Evolutionary conservation across 192 early-diverging fungal species (phyloP).

Genomic region (Podila epigama): DNA sequence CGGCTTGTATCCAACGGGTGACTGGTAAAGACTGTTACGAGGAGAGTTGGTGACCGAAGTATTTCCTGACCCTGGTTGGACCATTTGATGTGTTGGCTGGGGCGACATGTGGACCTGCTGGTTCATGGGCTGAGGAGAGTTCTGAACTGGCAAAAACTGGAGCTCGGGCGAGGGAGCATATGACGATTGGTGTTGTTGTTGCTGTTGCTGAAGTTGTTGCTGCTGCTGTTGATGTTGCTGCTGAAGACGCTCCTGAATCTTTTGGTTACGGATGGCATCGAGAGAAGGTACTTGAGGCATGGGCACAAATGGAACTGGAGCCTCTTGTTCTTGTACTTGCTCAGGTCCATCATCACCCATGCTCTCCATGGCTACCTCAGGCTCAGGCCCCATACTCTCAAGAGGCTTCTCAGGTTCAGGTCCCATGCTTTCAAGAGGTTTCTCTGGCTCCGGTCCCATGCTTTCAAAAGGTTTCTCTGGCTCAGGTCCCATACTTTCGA

Average conservation of each 20-base stretch:
- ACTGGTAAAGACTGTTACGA: slow-evolving; percentile 18
- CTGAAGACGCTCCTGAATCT: slow-evolving; percentile 14
- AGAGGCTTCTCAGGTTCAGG: slow-evolving; percentile 23
- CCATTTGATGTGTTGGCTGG: slow-evolving; percentile 7
- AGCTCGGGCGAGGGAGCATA: slow-evolving; percentile 18
- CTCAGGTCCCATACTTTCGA: slow-evolving; percentile 28
- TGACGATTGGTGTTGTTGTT: slow-evolving; percentile 13
- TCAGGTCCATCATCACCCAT: neutral
- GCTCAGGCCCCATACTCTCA: slow-evolving; percentile 47
- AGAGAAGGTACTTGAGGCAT: slow-evolving; percentile 41
- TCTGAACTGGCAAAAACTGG: slow-evolving; percentile 16
- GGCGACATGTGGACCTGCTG: slow-evolving; percentile 20
- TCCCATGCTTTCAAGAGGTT: slow-evolving; percentile 40
- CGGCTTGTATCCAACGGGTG: slow-evolving; percentile 16
- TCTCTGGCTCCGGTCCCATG: slow-evolving; percentile 44
- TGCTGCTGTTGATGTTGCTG: slow-evolving; percentile 23
- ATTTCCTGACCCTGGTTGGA: neutral
- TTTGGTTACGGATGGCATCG: slow-evolving; percentile 39
- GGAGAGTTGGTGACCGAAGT: neutral
- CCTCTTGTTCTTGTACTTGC: neutral
- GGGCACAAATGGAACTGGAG: slow-evolving; percentile 10
- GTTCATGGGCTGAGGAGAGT: slow-evolving; percentile 21
- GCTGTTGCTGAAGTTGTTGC: slow-evolving; percentile 23
- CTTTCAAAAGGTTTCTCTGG: slow-evolving; percentile 39
- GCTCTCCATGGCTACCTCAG: neutral